These are phyloP conservation scores for Cucumis variabilis DNA, from an alignment of 331 rosid genomes.

Conservation along the genomic window DNA sequence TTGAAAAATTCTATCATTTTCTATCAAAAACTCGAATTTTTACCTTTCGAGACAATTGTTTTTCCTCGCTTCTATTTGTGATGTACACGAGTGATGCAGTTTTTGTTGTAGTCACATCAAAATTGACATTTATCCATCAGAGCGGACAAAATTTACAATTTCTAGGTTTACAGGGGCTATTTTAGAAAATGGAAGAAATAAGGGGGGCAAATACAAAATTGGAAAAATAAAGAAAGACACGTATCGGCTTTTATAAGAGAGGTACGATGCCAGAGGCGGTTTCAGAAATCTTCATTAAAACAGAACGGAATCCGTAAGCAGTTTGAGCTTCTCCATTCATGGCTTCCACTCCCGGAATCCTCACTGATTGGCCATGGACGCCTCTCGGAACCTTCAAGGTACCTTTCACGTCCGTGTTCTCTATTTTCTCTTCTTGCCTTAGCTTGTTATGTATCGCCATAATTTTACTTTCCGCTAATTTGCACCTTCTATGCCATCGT, in stretches of 20 bases:
- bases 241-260: neutral
- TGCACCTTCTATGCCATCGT: neutral
- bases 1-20: too few relatives aligned
- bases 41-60: too few relatives aligned
- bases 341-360: slow-evolving; percentile 49
- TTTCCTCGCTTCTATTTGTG: too few relatives aligned
- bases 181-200: neutral
- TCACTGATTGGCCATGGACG: slow-evolving; percentile 53
- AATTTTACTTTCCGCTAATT: neutral
- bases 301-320: neutral
- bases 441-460: neutral
- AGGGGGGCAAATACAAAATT: neutral
- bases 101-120: too few relatives aligned
- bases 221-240: neutral
- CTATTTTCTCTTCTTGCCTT: neutral
- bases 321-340: neutral
- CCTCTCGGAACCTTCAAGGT: slow-evolving; percentile 47
- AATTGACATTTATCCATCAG: too few relatives aligned
- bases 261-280: neutral
- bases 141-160: neutral
- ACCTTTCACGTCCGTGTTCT: neutral
- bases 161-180: neutral
- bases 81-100: too few relatives aligned
- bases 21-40: too few relatives aligned
- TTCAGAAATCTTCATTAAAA: neutral